Base-by-base conservation (phyloP, 176 grass and related monocot species). In the Puccinellia tenuiflora region DNA sequence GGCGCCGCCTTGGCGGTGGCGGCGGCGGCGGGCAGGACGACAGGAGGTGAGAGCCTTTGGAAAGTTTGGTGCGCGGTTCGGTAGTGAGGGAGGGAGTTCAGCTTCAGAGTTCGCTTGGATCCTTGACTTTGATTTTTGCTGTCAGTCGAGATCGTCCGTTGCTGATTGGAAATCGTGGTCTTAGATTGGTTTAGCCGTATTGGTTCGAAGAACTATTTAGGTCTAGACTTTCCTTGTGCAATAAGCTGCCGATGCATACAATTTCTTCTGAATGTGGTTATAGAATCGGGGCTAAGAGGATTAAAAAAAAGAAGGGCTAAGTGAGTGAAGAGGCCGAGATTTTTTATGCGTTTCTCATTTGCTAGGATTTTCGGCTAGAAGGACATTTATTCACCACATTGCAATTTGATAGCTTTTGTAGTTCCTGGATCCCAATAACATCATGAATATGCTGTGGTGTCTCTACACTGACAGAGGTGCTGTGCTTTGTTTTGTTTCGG, bases 1-100 rank as follows among this genome's bases (percentile, higher is more conserved):
- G 93, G 50, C 89, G 96, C 78, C 88, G 96, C 18, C 91, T 91
- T 54, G 88, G 95, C 46, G 86, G 90, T 47, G 88, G 95, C 43
- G 86, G 90, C 20, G 89, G 80, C n/a, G n/a, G n/a, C 56, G 88
- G 65, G 5, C 88, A 79, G 30, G 88, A 90, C 37, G 96, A 91
- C 47, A 92, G 88, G 83, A 93, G 93, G 80, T 90, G 83, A 81
- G 91, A 83, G 43, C 68, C 77, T 57, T 79, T n/a, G 52, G 42
- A 61, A 30, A 71, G 29, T 74, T 69, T 2, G 20, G 35, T 77
- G 12, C 4, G 31, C n/a, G 67, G 38, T 56, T 5, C 29, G 77
- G 74, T 1, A 2, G 5, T 18, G 66, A 51, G 31, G 31, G 64
- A n/a, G 34, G 20, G 64, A 74, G 68, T 78, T 72, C 43, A 22